Base-by-base conservation (phyloP, 306 rosid genomes). In the Prunus armeniaca region DNA sequence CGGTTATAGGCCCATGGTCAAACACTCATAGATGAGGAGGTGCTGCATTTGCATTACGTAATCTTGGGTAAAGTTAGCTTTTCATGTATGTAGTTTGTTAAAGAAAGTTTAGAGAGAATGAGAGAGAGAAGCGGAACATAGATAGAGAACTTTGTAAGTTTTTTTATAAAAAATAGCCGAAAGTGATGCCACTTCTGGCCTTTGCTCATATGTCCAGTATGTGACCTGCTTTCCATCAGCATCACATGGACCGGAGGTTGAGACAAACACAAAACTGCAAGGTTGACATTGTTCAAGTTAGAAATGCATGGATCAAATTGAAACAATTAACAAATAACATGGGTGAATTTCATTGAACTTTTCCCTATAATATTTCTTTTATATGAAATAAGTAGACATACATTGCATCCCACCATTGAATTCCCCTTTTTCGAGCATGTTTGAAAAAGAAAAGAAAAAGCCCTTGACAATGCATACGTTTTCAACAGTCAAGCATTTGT, bases 401-500 rank as follows among this genome's bases (percentile, higher is more conserved):
- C 47, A 65, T 65, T 38, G 32, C 27, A 38, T 65, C 60, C 41
- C 49, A 25, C 20, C 20, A 67, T 68, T 30, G 27, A 12, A 27
- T 68, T 15, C 27, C 10, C 27, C 73, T 30, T 30, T 30, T 27
- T 65, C 25, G 27, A 61, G 25, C 60, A 69, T 50, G 27, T 50
- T 9, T 14, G 18, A 32, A 27, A n/a, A 54, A 12, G 28, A 60
- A 41, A 68, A 8, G 24, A 71, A 71, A 55, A 19, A 32, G 7
- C 5, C 97, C 96, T 94, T 90, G 85, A 91, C 98, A 79, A 32
- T 82, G 24, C 70, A 57, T 84, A 94, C 81, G 98, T 90, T 94
- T 91, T 87, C 98, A 94, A 84, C 97, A 91, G 81, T 72, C 90
- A 47, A 94, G 93, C 84, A 75, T 91, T 77, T 87, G 93, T 47